phyloP scores from a whole-genome alignment of 2,329 filamentous ascomycete genomes.

The Ascochyta lentis region DNA sequence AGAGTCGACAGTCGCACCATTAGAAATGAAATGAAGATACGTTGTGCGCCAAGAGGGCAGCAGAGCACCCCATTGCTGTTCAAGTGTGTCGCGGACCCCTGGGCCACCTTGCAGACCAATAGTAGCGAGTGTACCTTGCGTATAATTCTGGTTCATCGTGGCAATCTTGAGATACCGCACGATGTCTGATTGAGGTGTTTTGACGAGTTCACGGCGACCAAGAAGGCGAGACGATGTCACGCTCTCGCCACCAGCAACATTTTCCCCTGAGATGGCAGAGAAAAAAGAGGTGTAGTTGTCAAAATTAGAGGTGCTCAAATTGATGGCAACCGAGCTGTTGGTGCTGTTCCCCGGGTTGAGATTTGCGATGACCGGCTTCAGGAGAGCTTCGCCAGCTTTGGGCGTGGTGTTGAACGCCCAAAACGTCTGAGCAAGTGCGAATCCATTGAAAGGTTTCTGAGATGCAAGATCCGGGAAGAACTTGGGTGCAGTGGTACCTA shows the following conservation, averaged over 20 bases:
- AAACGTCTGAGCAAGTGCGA: constrained; percentile 25
- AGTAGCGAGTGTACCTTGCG: constrained; percentile 27
- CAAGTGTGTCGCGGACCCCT: constrained; percentile 30
- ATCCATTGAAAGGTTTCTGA: constrained; percentile 7
- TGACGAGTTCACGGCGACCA: constrained; percentile 28
- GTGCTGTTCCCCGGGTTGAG: constrained; percentile 7
- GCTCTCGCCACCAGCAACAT: constrained; percentile 30
- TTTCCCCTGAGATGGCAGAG: constrained; percentile 23
- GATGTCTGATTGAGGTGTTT: constrained; percentile 16
- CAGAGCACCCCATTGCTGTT: constrained; percentile 34
- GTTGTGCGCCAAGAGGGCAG: constrained; percentile 45
- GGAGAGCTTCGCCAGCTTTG: constrained; percentile 17
- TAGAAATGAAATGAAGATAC: constrained; percentile 42
- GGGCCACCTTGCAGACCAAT: constrained; percentile 40
- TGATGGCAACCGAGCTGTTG: constrained; percentile 10
- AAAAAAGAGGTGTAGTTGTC: constrained; percentile 25
- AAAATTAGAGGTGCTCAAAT: constrained; percentile 10
- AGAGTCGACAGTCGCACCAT: constrained; percentile 21
- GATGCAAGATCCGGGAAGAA: constrained; percentile 10
- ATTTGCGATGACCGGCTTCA: constrained; percentile 20
- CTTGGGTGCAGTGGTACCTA: background rate
- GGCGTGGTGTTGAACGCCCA: constrained; percentile 33
- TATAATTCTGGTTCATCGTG: constrained; percentile 25
- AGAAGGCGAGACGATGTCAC: constrained; percentile 40
- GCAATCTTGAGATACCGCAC: constrained; percentile 19